Percentiles rank a stretch among this genome's conserved stretches.
Evolutionary conservation across 306 rosid species (phyloP).

Genomic region (Coriaria nepalensis): DNA sequence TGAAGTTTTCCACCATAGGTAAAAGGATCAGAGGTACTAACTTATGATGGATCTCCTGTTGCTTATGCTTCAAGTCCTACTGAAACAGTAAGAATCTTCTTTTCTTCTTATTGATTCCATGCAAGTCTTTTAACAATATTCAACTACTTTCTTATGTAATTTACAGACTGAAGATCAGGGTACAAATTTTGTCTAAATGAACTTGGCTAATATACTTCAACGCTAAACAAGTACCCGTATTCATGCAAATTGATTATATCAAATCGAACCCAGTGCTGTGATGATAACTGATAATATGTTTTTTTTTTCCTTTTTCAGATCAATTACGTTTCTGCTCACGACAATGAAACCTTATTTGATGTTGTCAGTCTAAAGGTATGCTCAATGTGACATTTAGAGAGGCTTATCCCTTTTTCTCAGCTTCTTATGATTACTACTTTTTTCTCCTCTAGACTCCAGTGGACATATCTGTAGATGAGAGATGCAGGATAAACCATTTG

Average conservation of each 20-base stretch:
- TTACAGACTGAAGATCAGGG: conserved; percentile 6
- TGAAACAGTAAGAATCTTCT: conserved; percentile 51
- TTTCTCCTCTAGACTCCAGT: conserved; percentile 42
- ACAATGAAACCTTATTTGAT: conserved; percentile 88
- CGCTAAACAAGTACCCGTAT: background rate
- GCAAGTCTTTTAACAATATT: conserved; percentile 14
- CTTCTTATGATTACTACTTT: conserved; percentile 2
- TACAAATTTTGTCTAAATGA: too few relatives aligned
- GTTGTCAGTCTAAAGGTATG: conserved; percentile 73
- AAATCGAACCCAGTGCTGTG: background rate
- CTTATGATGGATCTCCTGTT: conserved; percentile 59
- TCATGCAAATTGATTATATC: background rate
- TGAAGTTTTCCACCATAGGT: conserved; percentile 36
- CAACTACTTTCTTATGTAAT: too few relatives aligned
- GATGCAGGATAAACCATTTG: conserved; percentile 89
- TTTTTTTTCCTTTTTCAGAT: conserved; percentile 41
- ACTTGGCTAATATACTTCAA: too few relatives aligned
- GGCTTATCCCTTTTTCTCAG: background rate
- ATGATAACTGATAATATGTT: conserved; percentile 14
- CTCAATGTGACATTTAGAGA: conserved; percentile 11
- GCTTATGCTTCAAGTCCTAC: conserved; percentile 58
- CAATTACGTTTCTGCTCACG: conserved; percentile 91
- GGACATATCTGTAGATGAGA: conserved; percentile 47
- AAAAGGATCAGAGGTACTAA: conserved; percentile 70
- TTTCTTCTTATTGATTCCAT: conserved; percentile 7